phyloP scores from a whole-genome alignment of 345 rosid genomes.

The Noccaea bulbosa region DNA sequence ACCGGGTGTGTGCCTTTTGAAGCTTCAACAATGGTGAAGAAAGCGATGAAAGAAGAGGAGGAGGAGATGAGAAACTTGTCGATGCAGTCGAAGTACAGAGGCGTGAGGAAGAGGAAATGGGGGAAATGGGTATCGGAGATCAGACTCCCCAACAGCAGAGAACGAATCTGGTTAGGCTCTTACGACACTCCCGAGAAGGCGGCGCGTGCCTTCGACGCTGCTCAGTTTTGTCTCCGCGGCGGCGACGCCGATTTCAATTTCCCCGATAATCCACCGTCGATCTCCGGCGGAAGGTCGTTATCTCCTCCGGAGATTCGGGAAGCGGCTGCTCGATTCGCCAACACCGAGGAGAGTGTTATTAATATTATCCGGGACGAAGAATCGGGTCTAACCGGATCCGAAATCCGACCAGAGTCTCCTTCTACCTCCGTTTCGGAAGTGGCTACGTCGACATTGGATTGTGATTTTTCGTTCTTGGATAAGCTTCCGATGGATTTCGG shows the following conservation, averaged over 20 bases:
- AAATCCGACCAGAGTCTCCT: slow-evolving; percentile 51
- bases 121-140: slow-evolving; percentile 94
- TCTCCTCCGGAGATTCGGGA: slow-evolving; percentile 60
- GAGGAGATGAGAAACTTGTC: slow-evolving; percentile 20
- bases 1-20: not conserved
- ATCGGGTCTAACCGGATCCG: slow-evolving; percentile 38
- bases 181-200: slow-evolving; percentile 76
- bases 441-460: slow-evolving; percentile 46
- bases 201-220: slow-evolving; percentile 88
- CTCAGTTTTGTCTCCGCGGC: slow-evolving; percentile 78
- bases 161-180: slow-evolving; percentile 89
- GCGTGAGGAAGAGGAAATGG: slow-evolving; percentile 91
- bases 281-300: slow-evolving; percentile 55
- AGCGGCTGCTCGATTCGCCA: slow-evolving; percentile 64
- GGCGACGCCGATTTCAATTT: slow-evolving; percentile 63
- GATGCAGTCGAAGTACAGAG: slow-evolving; percentile 60
- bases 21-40: slow-evolving; percentile 33
- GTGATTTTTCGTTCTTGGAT: slow-evolving; percentile 37
- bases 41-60: slow-evolving; percentile 28
- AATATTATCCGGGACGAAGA: slow-evolving; percentile 8
- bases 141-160: slow-evolving; percentile 77
- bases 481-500: slow-evolving; percentile 52
- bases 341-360: not conserved
- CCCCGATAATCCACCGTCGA: slow-evolving; percentile 69
- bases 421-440: slow-evolving; percentile 48